Conservation (phyloP, 2,329 filamentous ascomycete genomes). For the Apiospora saccharicola region DNA sequence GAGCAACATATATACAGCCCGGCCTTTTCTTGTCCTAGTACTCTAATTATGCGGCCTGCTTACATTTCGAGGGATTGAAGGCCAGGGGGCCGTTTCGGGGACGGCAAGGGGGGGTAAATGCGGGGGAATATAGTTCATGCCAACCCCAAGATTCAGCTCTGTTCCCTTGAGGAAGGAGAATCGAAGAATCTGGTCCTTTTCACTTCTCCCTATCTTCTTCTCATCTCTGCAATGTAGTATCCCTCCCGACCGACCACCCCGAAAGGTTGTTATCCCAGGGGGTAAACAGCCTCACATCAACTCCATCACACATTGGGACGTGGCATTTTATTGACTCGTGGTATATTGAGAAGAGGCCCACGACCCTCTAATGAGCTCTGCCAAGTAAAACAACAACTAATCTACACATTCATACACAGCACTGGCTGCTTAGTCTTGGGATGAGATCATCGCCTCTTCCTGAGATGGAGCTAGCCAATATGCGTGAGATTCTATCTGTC, state of each 20-base stretch:
- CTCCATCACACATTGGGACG: not conserved
- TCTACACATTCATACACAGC: slow-evolving; percentile 14
- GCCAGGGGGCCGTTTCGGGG: not conserved
- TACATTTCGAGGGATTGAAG: not conserved
- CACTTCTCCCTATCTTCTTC: not conserved
- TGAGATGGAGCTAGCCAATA: not conserved
- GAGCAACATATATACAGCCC: not conserved
- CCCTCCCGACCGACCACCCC: not conserved
- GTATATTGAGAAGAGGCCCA: slow-evolving; percentile 5
- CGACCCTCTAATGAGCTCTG: not conserved
- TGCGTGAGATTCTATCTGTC: not conserved
- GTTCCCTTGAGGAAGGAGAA: not conserved
- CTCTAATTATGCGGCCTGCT: not conserved
- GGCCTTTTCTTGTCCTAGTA: no score
- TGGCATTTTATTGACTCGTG: not conserved
- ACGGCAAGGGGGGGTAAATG: slow-evolving; percentile 6
- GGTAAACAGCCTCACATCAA: not conserved
- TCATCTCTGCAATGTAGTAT: not conserved
- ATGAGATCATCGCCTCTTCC: not conserved
- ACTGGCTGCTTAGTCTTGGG: not conserved
- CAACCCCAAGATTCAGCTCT: not conserved
- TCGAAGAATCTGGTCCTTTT: not conserved
- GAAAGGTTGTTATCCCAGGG: not conserved
- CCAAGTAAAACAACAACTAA: not conserved
- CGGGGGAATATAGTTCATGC: not conserved